A percentile compares a stretch with the other conserved stretches of the same genome.
These are phyloP conservation scores for Phytophthora colocasiae DNA, from an alignment of 352 stramenopile species.

Conservation along the genomic window DNA sequence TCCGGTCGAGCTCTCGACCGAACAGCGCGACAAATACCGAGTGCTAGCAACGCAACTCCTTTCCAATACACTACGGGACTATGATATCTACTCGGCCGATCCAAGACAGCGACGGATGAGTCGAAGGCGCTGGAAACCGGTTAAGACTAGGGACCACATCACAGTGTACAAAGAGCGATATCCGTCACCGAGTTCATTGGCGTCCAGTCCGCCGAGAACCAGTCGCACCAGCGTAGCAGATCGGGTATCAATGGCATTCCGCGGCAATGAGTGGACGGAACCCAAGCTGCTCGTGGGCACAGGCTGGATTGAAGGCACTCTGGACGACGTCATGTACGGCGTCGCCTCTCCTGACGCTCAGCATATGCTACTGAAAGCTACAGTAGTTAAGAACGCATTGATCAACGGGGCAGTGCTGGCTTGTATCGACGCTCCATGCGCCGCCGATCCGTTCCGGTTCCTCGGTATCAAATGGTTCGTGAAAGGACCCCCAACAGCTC, in stretches of 20 bases:
- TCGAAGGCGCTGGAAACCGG: conserved; percentile 36
- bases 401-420: conserved; percentile 43
- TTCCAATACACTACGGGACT: conserved; percentile 37
- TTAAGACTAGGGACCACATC: conserved; percentile 38
- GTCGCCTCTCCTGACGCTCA: conserved; percentile 52
- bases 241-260: conserved; percentile 40
- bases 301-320: conserved; percentile 45
- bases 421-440: conserved; percentile 34
- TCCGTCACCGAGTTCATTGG: conserved; percentile 23
- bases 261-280: conserved; percentile 40
- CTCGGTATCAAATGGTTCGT: conserved; percentile 47
- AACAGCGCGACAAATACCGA: conserved; percentile 35
- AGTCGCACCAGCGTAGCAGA: conserved; percentile 46
- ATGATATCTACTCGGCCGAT: conserved; percentile 43
- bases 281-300: conserved; percentile 46
- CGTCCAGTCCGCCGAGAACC: conserved; percentile 26
- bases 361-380: conserved; percentile 56
- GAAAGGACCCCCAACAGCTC: conserved; percentile 22
- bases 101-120: conserved; percentile 40
- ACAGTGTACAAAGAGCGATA: conserved; percentile 49
- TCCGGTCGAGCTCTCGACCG: conserved; percentile 22
- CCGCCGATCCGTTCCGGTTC: conserved; percentile 42
- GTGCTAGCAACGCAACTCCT: conserved; percentile 35
- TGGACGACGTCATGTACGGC: conserved; percentile 78
- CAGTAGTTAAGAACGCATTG: conserved; percentile 37